A percentile compares a stretch with the other conserved stretches of the same genome.
phyloP scores from a whole-genome alignment of 345 rosid genomes.

The Linum tenue region DNA sequence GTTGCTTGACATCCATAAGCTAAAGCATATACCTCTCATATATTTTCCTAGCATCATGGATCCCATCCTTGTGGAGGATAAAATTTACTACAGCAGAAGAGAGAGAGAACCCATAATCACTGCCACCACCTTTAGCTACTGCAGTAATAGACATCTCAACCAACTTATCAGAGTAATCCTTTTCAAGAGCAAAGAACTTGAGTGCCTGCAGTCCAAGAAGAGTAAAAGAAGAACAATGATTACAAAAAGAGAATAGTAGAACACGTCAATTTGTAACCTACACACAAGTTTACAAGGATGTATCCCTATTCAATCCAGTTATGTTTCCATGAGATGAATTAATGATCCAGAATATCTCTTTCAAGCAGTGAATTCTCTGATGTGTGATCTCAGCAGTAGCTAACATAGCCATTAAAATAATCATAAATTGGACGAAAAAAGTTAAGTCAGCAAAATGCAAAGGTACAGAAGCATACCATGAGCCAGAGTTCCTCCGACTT shows the following conservation, averaged over 20 bases:
- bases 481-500: constrained; percentile 79
- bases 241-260: neutral
- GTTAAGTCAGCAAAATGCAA: too few relatives aligned
- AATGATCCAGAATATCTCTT: too few relatives aligned
- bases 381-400: too few relatives aligned
- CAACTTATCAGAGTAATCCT: constrained; percentile 53
- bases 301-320: too few relatives aligned
- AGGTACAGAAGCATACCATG: constrained; percentile 38
- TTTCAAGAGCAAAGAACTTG: constrained; percentile 39
- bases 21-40: constrained; percentile 45
- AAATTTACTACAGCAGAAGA: constrained; percentile 47
- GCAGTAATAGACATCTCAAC: constrained; percentile 53
- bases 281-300: too few relatives aligned
- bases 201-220: constrained; percentile 48
- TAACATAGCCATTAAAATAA: too few relatives aligned
- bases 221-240: neutral
- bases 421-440: too few relatives aligned
- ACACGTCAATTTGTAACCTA: neutral
- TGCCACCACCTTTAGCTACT: constrained; percentile 46
- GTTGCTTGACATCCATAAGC: too few relatives aligned
- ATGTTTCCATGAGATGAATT: neutral
- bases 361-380: too few relatives aligned
- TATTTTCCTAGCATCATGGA: constrained; percentile 44
- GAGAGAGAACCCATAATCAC: constrained; percentile 56
- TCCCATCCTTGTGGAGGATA: constrained; percentile 58